Evolutionary conservation across 768 basidiomycete genomes (phyloP), one percentile per base, ranked within the genome.

Genomic region (Tricholoma matsutake): DNA sequence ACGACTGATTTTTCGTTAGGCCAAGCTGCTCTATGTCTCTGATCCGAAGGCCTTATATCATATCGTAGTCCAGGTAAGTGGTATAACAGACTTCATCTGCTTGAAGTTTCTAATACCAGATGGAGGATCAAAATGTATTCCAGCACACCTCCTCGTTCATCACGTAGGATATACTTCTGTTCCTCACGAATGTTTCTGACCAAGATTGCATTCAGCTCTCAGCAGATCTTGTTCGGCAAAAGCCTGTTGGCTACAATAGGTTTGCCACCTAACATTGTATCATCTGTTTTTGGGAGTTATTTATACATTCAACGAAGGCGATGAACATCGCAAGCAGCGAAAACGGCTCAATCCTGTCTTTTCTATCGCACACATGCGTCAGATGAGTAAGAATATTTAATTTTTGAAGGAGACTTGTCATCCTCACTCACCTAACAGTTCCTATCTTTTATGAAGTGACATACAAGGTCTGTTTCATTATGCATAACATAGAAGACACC

Each of bases 21-120:
- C 54, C 22, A 63, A 57, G 34, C 47, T 57, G 51, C 71, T 78
- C 35, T 77, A 73, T 60, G 62, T 79, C 34, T 74, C 70, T 6
- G 77, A 78, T 41, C 78, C 77, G 10, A 68, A 70, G 18, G 75
- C 78, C 6, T 32, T 78, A 11, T 66, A 76, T 58, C 68, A 76
- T 49, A 70, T 78, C 22, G 54, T 76, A 16, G 68, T 78, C 55
- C 78, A 75, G 56, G 67, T 64, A 1, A 14, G 76, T 73, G 8
- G 6, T 16, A 5, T 29, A 10, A 8, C 7, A 25, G 3, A n/a
- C 1, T 4, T 16, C 20, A 16, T 18, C 11, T 28, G 14, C 4
- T 45, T 54, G 13, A 18, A 41, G 4, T 34, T 18, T 7, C 22
- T 39, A 3, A 56, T 8, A 16, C 4, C 9, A 11, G 13, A 6